These are phyloP conservation scores for Hemileia vastatrix DNA, from an alignment of 1,284 basidiomycete genomes.

Conservation along the genomic window DNA sequence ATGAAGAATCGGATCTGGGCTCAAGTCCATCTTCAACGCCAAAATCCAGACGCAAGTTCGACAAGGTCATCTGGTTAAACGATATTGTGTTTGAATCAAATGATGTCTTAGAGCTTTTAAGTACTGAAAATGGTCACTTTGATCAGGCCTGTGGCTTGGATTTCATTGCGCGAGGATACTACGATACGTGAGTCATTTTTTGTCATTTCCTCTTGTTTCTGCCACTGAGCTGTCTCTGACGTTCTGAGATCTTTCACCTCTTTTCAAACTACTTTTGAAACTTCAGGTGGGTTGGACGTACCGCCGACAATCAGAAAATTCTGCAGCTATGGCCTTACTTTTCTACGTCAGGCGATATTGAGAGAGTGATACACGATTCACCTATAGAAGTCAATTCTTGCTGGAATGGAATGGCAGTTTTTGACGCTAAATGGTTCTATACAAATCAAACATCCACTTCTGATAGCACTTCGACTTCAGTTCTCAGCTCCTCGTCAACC, in stretches of 20 bases:
- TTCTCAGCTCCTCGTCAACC: neutral
- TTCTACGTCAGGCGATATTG: slow-evolving; percentile 45
- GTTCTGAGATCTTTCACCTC: no score
- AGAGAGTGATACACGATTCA: slow-evolving; percentile 45
- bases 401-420: slow-evolving; percentile 56
- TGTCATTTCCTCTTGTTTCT: no score
- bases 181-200: no score
- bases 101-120: slow-evolving; percentile 49
- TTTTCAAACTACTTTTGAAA: no score
- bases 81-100: slow-evolving; percentile 52
- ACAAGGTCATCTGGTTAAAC: slow-evolving; percentile 51
- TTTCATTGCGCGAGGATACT: no score
- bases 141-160: slow-evolving; percentile 56
- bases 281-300: no score
- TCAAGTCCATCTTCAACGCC: no score
- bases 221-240: no score
- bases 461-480: slow-evolving; percentile 4
- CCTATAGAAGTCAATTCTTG: slow-evolving; percentile 52
- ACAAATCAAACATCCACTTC: slow-evolving; percentile 43
- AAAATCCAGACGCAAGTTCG: slow-evolving; percentile 48
- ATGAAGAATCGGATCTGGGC: no score
- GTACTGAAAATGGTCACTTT: slow-evolving; percentile 49
- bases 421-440: slow-evolving; percentile 50
- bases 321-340: slow-evolving; percentile 54
- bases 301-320: no score